These are phyloP conservation scores for Chenopodium suecicum DNA, from an alignment of 148 eudicot genomes.

Conservation along the genomic window DNA sequence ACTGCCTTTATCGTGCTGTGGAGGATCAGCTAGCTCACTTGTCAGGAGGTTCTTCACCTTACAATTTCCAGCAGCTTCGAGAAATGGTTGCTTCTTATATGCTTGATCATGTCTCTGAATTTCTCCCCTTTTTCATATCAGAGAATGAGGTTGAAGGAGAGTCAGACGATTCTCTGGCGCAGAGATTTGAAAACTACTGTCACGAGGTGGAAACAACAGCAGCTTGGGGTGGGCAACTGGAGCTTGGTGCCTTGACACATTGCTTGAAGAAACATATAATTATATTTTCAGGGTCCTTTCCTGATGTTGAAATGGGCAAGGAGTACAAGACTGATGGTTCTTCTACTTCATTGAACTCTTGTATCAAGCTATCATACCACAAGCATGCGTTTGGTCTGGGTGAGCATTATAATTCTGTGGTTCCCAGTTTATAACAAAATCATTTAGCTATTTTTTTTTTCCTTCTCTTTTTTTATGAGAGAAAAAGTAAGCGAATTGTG, in stretches of 20 bases:
- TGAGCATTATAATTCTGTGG: conserved; percentile 76
- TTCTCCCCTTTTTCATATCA: conserved; percentile 62
- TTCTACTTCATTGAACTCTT: conserved; percentile 28
- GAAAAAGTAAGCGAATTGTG: neutral
- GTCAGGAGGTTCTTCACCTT: conserved; percentile 48
- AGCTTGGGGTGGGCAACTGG: conserved; percentile 78
- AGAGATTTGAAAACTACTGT: conserved; percentile 64
- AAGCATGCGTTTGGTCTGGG: conserved; percentile 80
- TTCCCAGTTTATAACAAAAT: conserved; percentile 26
- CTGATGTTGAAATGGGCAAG: conserved; percentile 86
- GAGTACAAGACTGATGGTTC: conserved; percentile 48
- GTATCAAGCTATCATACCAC: conserved; percentile 66
- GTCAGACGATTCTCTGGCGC: conserved; percentile 39
- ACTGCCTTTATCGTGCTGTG: conserved; percentile 70
- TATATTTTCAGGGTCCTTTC: conserved; percentile 69
- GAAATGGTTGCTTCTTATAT: conserved; percentile 65
- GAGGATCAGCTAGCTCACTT: conserved; percentile 60
- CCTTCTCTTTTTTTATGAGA: too few species aligned
- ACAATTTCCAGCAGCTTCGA: conserved; percentile 54
- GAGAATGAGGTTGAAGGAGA: conserved; percentile 55
- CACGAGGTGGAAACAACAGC: conserved; percentile 68
- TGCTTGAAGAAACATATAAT: conserved; percentile 59
- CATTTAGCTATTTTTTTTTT: conserved; percentile 5
- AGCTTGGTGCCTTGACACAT: conserved; percentile 70
- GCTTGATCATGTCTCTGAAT: conserved; percentile 54